Evolutionary conservation across 768 basidiomycete species (phyloP).

Genomic region (Chalciporus chontae): DNA sequence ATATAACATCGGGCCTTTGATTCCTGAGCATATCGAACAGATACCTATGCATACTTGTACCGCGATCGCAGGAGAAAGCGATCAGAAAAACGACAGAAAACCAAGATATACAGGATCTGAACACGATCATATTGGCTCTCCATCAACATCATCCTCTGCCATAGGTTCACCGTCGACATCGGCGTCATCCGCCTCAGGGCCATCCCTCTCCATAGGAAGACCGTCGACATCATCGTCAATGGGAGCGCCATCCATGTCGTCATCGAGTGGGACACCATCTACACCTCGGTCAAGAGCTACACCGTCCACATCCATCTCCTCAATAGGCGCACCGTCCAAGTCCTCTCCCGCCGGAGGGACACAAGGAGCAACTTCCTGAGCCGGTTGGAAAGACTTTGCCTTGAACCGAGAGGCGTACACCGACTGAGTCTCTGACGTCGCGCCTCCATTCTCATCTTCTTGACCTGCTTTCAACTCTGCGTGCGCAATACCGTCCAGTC

Average conservation of each 20-base stretch:
- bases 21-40: not conserved
- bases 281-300: constrained; percentile 38
- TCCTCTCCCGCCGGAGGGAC: constrained; percentile 36
- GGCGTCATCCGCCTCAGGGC: constrained; percentile 12
- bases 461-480: constrained; percentile 28
- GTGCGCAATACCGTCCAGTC: constrained; percentile 62
- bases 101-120: not conserved
- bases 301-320: constrained; percentile 51
- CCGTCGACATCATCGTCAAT: constrained; percentile 39
- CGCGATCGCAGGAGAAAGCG: too few relatives aligned
- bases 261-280: constrained; percentile 36
- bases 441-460: constrained; percentile 19
- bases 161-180: constrained; percentile 30
- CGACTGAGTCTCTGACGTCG: constrained; percentile 25
- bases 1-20: not conserved
- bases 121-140: constrained; percentile 32
- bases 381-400: constrained; percentile 72
- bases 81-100: not conserved
- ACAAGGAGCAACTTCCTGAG: constrained; percentile 39
- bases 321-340: constrained; percentile 50
- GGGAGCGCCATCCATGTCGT: constrained; percentile 25
- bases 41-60: too few relatives aligned
- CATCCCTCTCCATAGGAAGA: constrained; percentile 28
- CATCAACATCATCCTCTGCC: constrained; percentile 36
- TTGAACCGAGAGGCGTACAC: constrained; percentile 66